Evolutionary conservation across 192 early-diverging fungal species (phyloP), one percentile per base, ranked within the genome.

Genomic region (Entophlyctis luteolus): DNA sequence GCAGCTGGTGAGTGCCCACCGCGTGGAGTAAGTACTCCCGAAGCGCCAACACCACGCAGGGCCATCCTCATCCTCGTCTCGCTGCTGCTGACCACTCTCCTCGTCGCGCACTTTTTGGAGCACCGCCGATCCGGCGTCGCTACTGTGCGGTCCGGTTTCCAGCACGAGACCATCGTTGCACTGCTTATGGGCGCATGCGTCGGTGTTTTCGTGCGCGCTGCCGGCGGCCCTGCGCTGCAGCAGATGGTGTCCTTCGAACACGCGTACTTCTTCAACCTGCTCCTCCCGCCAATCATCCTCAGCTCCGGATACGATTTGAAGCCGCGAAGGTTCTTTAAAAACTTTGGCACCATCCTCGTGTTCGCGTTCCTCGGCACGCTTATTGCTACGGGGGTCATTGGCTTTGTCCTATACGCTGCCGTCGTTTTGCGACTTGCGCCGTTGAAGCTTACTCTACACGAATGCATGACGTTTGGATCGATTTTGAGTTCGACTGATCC

Each of bases 401-500:
- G 92, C 35, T 69, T 90, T 2, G 71, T 91, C 23, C 82, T 89
- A 0, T 90, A 88, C 66, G 70, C 91, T 2, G 83, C 88, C 55
- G 83, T 88, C 16, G 65, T 83, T 45, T 86, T 86, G 10, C 88
- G 89, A 52, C 75, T 91, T 10, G 88, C 90, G 48, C 79, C 78
- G 36, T 78, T 90, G 6, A 77, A 79, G 48, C 54, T 98, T 39
- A 84, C 87, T 12, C 88, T 95, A 48, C 77, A 96, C 52, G 96
- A 98, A 72, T 91, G 89, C 66, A 89, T 98, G 76, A 91, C 95
- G 28, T 91, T 97, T 72, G 96, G 96, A 18, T 83, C 93, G 12
- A 93, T 98, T 55, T 75, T 98, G 49, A 94, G 92, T 8, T 94
- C 96, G 18, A 98, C 96, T 1, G 96, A 98, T 73, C 94, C 96